Percentiles rank a stretch among this genome's conserved stretches.
Evolutionary conservation across 1,139 yeast genomes (phyloP).

Genomic region (Waltiozyma sp.): DNA sequence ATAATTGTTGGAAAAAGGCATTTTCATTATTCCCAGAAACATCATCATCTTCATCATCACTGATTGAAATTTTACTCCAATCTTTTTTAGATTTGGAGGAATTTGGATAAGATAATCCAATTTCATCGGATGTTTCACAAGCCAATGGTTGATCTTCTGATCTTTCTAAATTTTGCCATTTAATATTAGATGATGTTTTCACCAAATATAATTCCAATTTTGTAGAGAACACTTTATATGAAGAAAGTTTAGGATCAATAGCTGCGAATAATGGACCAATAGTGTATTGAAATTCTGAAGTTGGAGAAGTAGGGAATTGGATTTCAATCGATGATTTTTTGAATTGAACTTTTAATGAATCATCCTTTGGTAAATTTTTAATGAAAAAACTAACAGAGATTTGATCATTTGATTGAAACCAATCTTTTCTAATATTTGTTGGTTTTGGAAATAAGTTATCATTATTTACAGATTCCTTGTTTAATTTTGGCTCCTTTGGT

Average conservation of each 20-base stretch:
- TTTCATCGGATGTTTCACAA: not conserved
- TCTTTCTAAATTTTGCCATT: conserved; percentile 29
- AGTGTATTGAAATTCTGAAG: conserved; percentile 29
- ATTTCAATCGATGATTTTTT: conserved; percentile 15
- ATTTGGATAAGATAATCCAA: conserved; percentile 40
- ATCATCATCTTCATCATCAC: conserved; percentile 32
- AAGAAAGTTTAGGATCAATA: conserved; percentile 37
- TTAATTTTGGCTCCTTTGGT: too few relatives aligned
- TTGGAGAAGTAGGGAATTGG: conserved; percentile 30
- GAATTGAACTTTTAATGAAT: conserved; percentile 12
- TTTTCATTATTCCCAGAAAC: conserved; percentile 43
- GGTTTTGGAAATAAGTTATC: conserved; percentile 13
- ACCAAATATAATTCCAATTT: conserved; percentile 54
- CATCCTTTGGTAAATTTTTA: conserved; percentile 40
- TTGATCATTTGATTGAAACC: conserved; percentile 56
- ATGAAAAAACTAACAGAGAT: conserved; percentile 67
- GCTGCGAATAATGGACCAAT: conserved; percentile 29
- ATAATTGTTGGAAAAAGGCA: conserved; percentile 66
- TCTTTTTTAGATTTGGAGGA: conserved; percentile 51
- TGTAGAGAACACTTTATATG: conserved; percentile 49
- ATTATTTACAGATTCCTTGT: conserved; percentile 11
- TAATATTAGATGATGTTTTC: conserved; percentile 20
- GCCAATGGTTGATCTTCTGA: conserved; percentile 8
- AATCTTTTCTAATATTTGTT: conserved; percentile 52
- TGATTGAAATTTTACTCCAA: conserved; percentile 61